Conservation (phyloP, 495 filamentous ascomycete genomes). For the Podospora fimiseda region DNA sequence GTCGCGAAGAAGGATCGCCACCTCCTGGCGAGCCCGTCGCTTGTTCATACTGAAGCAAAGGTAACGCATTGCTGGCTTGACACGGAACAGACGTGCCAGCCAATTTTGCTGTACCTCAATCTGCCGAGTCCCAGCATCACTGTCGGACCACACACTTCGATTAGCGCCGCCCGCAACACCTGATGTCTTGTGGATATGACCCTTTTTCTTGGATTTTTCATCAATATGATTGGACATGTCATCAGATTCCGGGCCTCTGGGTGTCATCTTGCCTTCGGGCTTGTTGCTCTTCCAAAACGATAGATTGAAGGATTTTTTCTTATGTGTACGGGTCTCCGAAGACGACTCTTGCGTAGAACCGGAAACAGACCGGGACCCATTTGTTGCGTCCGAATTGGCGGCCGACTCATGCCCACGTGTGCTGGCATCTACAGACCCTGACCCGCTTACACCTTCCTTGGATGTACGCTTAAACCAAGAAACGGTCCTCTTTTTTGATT, state of each 20-base stretch:
- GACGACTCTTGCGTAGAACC: not conserved
- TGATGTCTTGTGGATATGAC: not conserved
- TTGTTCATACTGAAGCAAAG: conserved; percentile 68
- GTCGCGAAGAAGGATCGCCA: conserved; percentile 62
- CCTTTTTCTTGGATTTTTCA: conserved; percentile 9
- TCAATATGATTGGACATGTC: conserved; percentile 5
- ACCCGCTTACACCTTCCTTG: conserved; percentile 28
- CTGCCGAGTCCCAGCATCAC: conserved; percentile 29
- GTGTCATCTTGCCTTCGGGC: conserved; percentile 29
- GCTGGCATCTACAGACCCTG: conserved; percentile 14
- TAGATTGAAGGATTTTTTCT: conserved; percentile 45
- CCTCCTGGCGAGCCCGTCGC: conserved; percentile 63
- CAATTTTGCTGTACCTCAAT: conserved; percentile 66
- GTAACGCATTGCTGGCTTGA: conserved; percentile 70
- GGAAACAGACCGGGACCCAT: conserved; percentile 5
- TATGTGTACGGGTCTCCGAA: conserved; percentile 9
- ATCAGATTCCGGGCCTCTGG: conserved; percentile 23
- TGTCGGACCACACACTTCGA: conserved; percentile 18
- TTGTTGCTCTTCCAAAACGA: conserved; percentile 42
- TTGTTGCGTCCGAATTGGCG: conserved; percentile 1
- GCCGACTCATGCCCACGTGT: not conserved
- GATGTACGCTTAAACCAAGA: conserved; percentile 61
- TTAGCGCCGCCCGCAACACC: conserved; percentile 1
- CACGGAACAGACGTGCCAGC: conserved; percentile 79
- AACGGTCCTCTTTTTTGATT: conserved; percentile 50